Base-by-base conservation (phyloP, 2,329 filamentous ascomycete species). In the Aureobasidium lini region DNA sequence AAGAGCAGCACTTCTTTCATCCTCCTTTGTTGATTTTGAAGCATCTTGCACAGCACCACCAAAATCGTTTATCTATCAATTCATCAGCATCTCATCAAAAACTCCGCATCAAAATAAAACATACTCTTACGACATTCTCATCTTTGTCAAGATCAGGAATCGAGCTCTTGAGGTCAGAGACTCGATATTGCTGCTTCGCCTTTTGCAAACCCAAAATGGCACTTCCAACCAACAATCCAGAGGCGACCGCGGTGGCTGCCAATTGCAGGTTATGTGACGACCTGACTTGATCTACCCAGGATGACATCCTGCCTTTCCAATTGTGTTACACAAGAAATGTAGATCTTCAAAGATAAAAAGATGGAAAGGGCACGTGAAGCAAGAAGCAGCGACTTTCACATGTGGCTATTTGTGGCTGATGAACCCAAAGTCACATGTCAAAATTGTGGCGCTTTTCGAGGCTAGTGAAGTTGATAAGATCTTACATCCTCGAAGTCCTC, bases 231-330 rank as follows among this genome's bases (percentile, higher is more conserved):
- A 81, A 67, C 7, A 75, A 73, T 10, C 75, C 75, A 4, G 79
- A 79, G 9, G 79, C 71, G 23, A 89, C 76, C 2, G 89, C 89
- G 0, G 89, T 90, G 3, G 86, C 82, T 16, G 84, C 81, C 37
- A 94, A 76, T 70, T 91, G 89, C 43, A 77, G 72, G 66, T 75
- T 72, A 67, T 79, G 78, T 42, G 75, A 78, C 40, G 72, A 70
- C 4, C 73, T 73, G 34, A 73, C 69, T 50, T 75, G 70, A 61
- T 74, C 70, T 63, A 78, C 68, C 76, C 76, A 79, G 60, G 75
- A 75, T 75, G 78, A 75, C 76, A 78, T 78, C 46, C 11, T 57
- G 23, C 7, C 46, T 36, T 36, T 36, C 34, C 8, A 36, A 13
- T 8, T 13, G 34, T 2, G 13, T 13, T 36, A 13, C 15, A 15